Percentiles rank a stretch among this genome's conserved stretches.
These are phyloP conservation scores for Tricholoma saponaceum DNA, from an alignment of 768 basidiomycete species.

Conservation along the genomic window DNA sequence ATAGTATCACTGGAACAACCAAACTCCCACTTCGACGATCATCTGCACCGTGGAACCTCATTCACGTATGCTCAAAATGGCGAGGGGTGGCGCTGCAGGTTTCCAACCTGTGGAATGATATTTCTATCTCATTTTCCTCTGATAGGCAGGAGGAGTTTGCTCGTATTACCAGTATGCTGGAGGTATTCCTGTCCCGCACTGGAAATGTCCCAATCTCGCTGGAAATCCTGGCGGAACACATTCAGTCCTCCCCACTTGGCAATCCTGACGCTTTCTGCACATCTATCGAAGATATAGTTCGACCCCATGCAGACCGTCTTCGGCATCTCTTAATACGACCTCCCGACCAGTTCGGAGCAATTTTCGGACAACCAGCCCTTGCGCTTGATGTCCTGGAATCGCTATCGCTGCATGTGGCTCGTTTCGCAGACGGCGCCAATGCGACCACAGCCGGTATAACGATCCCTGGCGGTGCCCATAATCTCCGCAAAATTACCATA, in stretches of 20 bases:
- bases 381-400: background rate
- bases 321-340: background rate
- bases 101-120: background rate
- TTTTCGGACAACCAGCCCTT: background rate
- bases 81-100: background rate
- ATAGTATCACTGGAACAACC: background rate
- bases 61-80: too few relatives aligned
- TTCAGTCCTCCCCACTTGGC: background rate
- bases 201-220: background rate
- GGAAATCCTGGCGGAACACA: background rate
- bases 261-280: background rate
- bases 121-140: background rate
- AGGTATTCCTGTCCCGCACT: background rate
- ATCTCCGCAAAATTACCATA: background rate
- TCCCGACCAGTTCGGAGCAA: background rate
- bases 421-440: background rate
- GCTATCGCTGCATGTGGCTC: background rate
- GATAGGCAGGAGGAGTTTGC: background rate
- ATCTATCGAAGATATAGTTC: background rate
- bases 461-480: background rate
- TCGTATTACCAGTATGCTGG: background rate
- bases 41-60: background rate
- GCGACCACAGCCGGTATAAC: background rate
- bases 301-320: background rate
- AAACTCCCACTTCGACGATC: background rate